Conservation (phyloP, 1,284 basidiomycete species). For the Phylloporus sp. region DNA sequence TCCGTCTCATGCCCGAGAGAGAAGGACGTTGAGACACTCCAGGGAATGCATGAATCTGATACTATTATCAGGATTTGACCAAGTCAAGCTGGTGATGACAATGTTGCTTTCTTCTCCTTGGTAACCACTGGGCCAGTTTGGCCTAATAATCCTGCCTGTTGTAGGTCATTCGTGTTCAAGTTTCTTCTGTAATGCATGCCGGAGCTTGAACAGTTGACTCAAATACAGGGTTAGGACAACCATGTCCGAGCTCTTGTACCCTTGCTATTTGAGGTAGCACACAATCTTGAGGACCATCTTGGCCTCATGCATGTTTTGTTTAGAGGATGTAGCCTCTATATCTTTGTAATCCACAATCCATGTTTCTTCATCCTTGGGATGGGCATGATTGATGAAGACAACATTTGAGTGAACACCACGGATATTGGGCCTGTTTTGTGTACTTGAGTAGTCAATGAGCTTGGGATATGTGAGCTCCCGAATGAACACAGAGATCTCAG, state of each 20-base stretch:
- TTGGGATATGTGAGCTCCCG: constrained; percentile 67
- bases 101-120: constrained; percentile 74
- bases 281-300: constrained; percentile 66
- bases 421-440: constrained; percentile 51
- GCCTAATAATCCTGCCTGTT: constrained; percentile 20
- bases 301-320: constrained; percentile 61
- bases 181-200: constrained; percentile 50
- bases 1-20: constrained; percentile 66
- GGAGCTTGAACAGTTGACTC: constrained; percentile 59
- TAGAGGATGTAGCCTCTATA: constrained; percentile 52
- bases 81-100: constrained; percentile 60
- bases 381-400: constrained; percentile 60
- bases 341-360: constrained; percentile 50
- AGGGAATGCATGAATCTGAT: constrained; percentile 72
- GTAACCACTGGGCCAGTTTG: constrained; percentile 57
- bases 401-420: constrained; percentile 58
- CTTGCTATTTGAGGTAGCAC: constrained; percentile 67
- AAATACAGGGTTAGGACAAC: constrained; percentile 72
- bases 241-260: constrained; percentile 60
- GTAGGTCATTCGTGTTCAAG: constrained; percentile 47
- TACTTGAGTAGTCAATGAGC: constrained; percentile 56
- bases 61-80: constrained; percentile 55
- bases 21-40: constrained; percentile 66
- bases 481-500: constrained; percentile 64
- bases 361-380: constrained; percentile 52